These are phyloP conservation scores for Sclerotinia nivalis DNA, from an alignment of 2,329 filamentous ascomycete genomes.

Conservation along the genomic window DNA sequence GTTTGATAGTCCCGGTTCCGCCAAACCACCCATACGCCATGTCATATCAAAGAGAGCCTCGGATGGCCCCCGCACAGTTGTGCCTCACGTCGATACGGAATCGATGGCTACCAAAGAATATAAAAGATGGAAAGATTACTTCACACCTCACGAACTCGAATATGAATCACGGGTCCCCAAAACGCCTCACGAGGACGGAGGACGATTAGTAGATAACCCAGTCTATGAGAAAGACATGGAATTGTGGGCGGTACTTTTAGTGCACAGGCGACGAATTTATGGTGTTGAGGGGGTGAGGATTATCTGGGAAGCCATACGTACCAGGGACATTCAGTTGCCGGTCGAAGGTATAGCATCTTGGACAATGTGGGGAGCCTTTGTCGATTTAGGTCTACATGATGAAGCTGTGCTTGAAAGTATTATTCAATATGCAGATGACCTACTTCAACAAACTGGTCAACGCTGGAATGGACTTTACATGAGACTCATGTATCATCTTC, in stretches of 20 bases:
- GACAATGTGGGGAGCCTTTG: slow-evolving; percentile 49
- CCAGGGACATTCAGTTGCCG: slow-evolving; percentile 45
- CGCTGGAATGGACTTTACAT: slow-evolving; percentile 46
- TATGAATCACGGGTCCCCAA: slow-evolving; percentile 40
- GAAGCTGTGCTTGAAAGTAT: slow-evolving; percentile 43
- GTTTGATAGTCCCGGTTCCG: not conserved
- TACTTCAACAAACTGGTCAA: slow-evolving; percentile 44
- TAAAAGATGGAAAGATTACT: slow-evolving; percentile 27
- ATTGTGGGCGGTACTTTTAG: slow-evolving; percentile 46
- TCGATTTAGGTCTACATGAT: slow-evolving; percentile 42
- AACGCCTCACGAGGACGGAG: slow-evolving; percentile 12
- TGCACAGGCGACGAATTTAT: slow-evolving; percentile 45
- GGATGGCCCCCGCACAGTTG: not conserved
- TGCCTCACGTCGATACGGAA: slow-evolving; percentile 1
- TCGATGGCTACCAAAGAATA: slow-evolving; percentile 6
- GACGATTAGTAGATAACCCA: slow-evolving; percentile 40
- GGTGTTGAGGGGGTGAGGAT: slow-evolving; percentile 45
- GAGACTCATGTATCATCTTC: slow-evolving; percentile 46
- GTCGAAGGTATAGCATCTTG: slow-evolving; percentile 43
- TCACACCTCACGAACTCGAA: slow-evolving; percentile 32
- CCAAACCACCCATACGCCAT: not conserved
- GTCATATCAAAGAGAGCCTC: slow-evolving; percentile 3
- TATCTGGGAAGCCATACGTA: slow-evolving; percentile 47
- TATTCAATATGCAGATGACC: slow-evolving; percentile 45
- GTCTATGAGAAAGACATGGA: slow-evolving; percentile 39